Base-by-base conservation (phyloP, 2,329 filamentous ascomycete genomes). In the Monosporascus sp. region DNA sequence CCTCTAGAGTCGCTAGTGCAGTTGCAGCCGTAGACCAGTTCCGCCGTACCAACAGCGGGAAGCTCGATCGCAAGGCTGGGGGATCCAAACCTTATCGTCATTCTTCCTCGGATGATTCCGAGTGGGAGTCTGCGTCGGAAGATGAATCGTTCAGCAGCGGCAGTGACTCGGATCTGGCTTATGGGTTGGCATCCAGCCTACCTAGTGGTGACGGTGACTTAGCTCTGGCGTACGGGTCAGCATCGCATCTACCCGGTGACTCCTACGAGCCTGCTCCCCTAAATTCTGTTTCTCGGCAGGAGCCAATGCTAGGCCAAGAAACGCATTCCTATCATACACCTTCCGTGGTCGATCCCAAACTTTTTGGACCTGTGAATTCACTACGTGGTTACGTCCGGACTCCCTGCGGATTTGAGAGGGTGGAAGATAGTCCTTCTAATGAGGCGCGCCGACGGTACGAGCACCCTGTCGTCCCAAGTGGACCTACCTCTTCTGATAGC, bases 361-460 rank as follows among this genome's bases (percentile, higher is more conserved):
- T 82, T 40, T 85, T 85, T 63, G 83, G 82, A 4, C 83, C 81
- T 16, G 70, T 78, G 51, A 86, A 85, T 65, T 85, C 81, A n/a
- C 74, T 85, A 31, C 78, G 74, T 56, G 84, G 78, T 36, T 72
- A 76, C 69, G 74, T 81, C 61, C 79, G 74, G 63, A 77, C 73
- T 20, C 81, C 82, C 8, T 83, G 79, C 58, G 81, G 81, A 14
- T 84, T 82, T 56, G 73, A 76, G 11, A 72, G 76, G 51, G 71
- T 69, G 47, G 68, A 64, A 56, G 65, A 62, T 53, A 67, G 51
- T 52, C 60, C 54, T 14, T 37, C 62, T 50, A 49, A 37, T 26
- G 58, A 60, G 34, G 47, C 52, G 34, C 60, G 57, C 16, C 63
- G 56, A 48, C 76, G 73, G 56, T 73, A 77, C 43, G 65, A 70